Evolutionary conservation across 192 early-diverging fungal species (phyloP), one percentile per base, ranked within the genome.

Genomic region (Allomyces arbusculus): DNA sequence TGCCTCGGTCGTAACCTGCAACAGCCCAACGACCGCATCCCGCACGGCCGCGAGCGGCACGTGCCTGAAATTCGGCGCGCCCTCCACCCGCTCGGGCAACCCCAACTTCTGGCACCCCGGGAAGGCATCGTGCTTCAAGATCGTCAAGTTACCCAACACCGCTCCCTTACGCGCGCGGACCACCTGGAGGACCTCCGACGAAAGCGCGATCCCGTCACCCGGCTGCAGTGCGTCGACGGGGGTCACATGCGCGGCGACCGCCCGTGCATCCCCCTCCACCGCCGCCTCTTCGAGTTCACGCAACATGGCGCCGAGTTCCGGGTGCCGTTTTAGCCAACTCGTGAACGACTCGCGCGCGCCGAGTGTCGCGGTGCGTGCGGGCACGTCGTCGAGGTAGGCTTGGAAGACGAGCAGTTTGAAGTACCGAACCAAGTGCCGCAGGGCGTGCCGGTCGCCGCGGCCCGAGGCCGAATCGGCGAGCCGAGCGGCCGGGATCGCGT

Each of bases 121-220:
- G 72, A 85, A 85, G 22, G 82, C 73, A 62, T 85, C 83, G 40
- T 77, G 73, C 66, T 86, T 86, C 55, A 86, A 66, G 66, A 86
- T 86, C 1, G 81, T 83, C 23, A 77, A 71, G 28, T 81, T 76
- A 7, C 71, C 75, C 23, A 86, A 66, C 2, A 86, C 84, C 14
- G 76, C 75, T 3, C 84, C 84, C 44, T 70, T 65, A 12, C 84
- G 69, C 55, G 69, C 45, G 50, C 72, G 73, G 3, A 86, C 81
- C 0, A 84, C 84, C 0, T 76, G 67, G 64, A 80, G 63, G 10
- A 86, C 82, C 62, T 86, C 84, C 25, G 68, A 72, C 14, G 79
- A 70, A 26, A 83, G 68, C 0, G 84, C 84, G 23, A 86, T 72
- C 2, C 84, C 84, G 63, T 86, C 84, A 3, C 83, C 81, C 25